Evolutionary conservation across 139 green algal species (phyloP).

Genomic region (Volvox africanus): DNA sequence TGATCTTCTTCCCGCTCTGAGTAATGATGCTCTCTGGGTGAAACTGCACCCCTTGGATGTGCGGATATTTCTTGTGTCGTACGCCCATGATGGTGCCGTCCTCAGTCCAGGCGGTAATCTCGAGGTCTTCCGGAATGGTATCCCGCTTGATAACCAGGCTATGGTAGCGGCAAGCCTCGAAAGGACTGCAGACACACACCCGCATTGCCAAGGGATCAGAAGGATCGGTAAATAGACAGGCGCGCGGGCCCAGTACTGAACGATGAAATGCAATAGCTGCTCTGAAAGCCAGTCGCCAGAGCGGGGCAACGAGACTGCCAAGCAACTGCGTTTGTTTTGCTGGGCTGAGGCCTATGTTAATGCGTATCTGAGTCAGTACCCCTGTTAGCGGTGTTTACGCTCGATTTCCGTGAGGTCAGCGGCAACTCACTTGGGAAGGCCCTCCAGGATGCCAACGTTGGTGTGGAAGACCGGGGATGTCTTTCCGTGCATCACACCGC

Average conservation of each 20-base stretch:
- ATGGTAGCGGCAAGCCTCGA: conserved; percentile 92
- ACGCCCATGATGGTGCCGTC: conserved; percentile 98
- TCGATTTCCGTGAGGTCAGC: too few species aligned
- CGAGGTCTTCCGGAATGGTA: conserved; percentile 90
- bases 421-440: conserved; percentile 70
- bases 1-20: conserved; percentile 87
- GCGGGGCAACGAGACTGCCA: too few species aligned
- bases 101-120: conserved; percentile 96
- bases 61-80: conserved; percentile 84
- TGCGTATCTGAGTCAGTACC: too few species aligned
- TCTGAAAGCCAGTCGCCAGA: too few species aligned
- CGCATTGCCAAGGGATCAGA: not conserved
- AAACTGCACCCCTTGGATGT: conserved; percentile 96
- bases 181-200: conserved; percentile 72
- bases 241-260: too few species aligned
- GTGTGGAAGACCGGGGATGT: conserved; percentile 92
- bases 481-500: conserved; percentile 98
- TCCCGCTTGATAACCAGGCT: conserved; percentile 94
- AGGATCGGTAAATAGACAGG: not conserved
- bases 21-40: conserved; percentile 98
- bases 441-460: conserved; percentile 82
- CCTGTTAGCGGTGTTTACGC: too few species aligned
- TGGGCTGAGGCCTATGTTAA: too few species aligned
- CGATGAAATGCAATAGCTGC: too few species aligned
- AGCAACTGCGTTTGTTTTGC: too few species aligned